These are phyloP conservation scores for Actinomortierella wolfii DNA, from an alignment of 371 early-diverging fungal genomes.

Conservation along the genomic window DNA sequence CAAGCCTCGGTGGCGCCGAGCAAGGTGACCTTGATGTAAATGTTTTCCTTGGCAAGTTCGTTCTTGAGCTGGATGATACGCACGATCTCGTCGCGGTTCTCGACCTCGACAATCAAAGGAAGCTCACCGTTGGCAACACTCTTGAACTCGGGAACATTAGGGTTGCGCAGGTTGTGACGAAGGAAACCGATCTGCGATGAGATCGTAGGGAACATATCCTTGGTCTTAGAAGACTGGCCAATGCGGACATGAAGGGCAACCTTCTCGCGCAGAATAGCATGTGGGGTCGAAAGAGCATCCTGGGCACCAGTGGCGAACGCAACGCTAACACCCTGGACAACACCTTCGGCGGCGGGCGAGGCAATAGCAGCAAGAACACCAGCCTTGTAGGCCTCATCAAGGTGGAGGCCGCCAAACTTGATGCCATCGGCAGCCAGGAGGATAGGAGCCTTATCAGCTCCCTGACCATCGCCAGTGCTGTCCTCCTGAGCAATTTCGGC, in stretches of 20 bases:
- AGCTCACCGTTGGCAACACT: constrained; percentile 63
- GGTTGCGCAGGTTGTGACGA: constrained; percentile 50
- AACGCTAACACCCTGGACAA: constrained; percentile 56
- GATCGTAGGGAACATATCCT: constrained; percentile 54
- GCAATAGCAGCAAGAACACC: constrained; percentile 63
- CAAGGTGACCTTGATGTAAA: constrained; percentile 48
- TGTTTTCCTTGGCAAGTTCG: constrained; percentile 48
- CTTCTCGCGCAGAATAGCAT: constrained; percentile 59
- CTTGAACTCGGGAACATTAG: constrained; percentile 12
- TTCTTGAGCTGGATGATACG: constrained; percentile 66
- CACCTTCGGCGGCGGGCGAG: constrained; percentile 50
- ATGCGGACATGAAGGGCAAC: constrained; percentile 70
- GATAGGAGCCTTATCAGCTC: constrained; percentile 20
- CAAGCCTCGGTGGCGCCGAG: constrained; percentile 76
- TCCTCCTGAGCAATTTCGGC: constrained; percentile 62
- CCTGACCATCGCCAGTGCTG: constrained; percentile 57
- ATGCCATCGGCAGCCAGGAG: constrained; percentile 61
- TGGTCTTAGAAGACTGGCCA: constrained; percentile 55
- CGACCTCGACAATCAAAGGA: constrained; percentile 60
- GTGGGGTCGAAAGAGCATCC: constrained; percentile 32
- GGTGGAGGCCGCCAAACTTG: constrained; percentile 60
- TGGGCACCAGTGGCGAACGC: constrained; percentile 62
- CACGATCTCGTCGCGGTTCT: constrained; percentile 76
- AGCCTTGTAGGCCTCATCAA: constrained; percentile 65
- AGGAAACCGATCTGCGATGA: constrained; percentile 69